Evolutionary conservation across 73 alveolate species (phyloP).

Genomic region (Tetrahymena malaccensis): DNA sequence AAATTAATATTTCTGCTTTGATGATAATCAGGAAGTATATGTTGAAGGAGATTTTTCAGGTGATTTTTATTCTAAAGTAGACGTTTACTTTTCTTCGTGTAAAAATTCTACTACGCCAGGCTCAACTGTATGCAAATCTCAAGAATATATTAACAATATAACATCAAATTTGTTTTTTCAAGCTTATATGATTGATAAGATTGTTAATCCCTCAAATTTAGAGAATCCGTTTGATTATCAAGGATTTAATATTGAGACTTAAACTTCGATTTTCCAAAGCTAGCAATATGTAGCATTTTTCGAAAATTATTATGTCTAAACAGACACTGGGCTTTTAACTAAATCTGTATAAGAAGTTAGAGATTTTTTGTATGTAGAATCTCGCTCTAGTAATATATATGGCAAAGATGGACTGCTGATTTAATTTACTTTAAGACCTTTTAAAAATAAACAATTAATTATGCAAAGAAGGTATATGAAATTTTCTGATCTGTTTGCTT

Average conservation of each 20-base stretch:
- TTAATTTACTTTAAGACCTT: background rate
- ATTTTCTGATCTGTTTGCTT: background rate
- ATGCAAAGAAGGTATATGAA: background rate
- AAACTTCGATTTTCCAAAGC: background rate
- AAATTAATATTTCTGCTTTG: no score
- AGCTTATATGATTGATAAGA: background rate
- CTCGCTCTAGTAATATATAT: background rate
- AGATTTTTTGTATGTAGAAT: background rate
- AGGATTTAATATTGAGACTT: background rate
- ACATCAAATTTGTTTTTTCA: background rate
- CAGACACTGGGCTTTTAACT: background rate
- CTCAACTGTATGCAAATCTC: background rate
- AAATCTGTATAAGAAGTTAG: background rate
- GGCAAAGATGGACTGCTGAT: background rate
- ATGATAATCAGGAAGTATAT: no score
- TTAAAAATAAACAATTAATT: background rate
- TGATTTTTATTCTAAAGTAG: background rate
- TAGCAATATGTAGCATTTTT: background rate
- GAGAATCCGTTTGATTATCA: background rate
- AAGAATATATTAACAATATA: background rate
- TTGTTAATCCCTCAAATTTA: background rate
- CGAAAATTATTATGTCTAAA: background rate
- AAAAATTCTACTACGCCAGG: background rate
- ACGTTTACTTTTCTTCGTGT: background rate
- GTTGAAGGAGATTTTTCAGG: no score